A percentile compares a stretch with the other conserved stretches of the same genome.
phyloP scores from a whole-genome alignment of 805 yeast species.

The Kazachstania bromeliacearum region DNA sequence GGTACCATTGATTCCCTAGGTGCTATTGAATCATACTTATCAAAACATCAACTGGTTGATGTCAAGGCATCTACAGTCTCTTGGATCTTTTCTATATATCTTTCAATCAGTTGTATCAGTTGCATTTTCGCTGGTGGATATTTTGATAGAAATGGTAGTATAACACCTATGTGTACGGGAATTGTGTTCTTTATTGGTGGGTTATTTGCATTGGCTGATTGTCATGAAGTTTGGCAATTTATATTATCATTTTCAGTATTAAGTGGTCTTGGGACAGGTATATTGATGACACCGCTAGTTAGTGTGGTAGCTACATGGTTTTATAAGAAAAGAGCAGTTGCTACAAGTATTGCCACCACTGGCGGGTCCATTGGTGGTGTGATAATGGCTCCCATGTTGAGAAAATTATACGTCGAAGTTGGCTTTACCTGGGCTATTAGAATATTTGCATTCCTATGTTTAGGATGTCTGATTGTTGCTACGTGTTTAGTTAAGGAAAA shows the following conservation, averaged over 20 bases:
- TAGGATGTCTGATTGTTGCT: slow-evolving; percentile 32
- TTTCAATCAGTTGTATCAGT: slow-evolving; percentile 41
- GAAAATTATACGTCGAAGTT: slow-evolving; percentile 38
- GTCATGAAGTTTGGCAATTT: slow-evolving; percentile 49
- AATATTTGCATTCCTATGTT: slow-evolving; percentile 40
- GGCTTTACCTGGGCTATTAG: slow-evolving; percentile 57
- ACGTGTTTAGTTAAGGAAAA: slow-evolving; percentile 35
- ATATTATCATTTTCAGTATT: slow-evolving; percentile 50
- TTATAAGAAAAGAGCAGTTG: slow-evolving; percentile 46
- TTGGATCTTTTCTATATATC: slow-evolving; percentile 60
- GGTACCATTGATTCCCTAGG: slow-evolving; percentile 58
- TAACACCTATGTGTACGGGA: slow-evolving; percentile 36
- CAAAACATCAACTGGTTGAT: slow-evolving; percentile 41
- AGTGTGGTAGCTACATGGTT: slow-evolving; percentile 64
- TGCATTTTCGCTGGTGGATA: slow-evolving; percentile 50
- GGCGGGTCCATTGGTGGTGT: slow-evolving; percentile 54
- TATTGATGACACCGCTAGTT: slow-evolving; percentile 51
- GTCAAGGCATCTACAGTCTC: slow-evolving; percentile 44
- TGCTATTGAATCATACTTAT: slow-evolving; percentile 55
- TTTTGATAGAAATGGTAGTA: slow-evolving; percentile 55
- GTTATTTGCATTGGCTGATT: slow-evolving; percentile 47
- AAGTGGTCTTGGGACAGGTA: slow-evolving; percentile 50
- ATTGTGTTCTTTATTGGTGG: slow-evolving; percentile 41
- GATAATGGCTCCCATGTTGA: slow-evolving; percentile 44
- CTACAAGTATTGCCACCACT: slow-evolving; percentile 40